phyloP scores from a whole-genome alignment of 148 eudicot species.

The Vaccinium darrowii region DNA sequence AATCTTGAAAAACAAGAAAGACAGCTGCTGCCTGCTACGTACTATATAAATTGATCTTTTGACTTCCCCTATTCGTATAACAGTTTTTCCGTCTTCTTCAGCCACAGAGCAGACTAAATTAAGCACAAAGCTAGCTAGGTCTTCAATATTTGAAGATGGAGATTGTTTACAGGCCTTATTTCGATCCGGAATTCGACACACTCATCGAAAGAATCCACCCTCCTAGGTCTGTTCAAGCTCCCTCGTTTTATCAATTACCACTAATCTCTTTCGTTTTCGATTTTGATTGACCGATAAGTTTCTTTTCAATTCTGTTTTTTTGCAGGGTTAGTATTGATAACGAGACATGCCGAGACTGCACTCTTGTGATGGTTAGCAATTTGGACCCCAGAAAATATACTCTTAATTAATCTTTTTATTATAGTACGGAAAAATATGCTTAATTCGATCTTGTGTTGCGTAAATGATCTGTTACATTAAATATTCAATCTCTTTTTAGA shows the following conservation, averaged over 20 bases:
- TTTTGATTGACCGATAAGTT: background rate
- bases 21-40: background rate
- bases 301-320: constrained; percentile 17
- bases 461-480: background rate
- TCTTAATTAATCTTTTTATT: background rate
- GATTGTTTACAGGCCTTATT: constrained; percentile 48
- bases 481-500: background rate
- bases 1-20: constrained; percentile 14
- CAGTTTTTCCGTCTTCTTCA: background rate
- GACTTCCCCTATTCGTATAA: background rate
- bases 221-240: constrained; percentile 54
- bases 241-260: background rate
- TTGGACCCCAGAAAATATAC: constrained; percentile 5
- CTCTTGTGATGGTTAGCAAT: constrained; percentile 73
- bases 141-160: constrained; percentile 43
- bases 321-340: constrained; percentile 85
- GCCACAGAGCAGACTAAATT: background rate
- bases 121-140: background rate
- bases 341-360: constrained; percentile 59
- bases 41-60: background rate
- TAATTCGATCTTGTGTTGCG: background rate
- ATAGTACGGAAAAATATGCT: background rate
- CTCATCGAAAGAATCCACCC: constrained; percentile 70
- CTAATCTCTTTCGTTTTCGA: background rate
- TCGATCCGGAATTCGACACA: constrained; percentile 60